Conservation (phyloP, 805 yeast genomes). For the Yueomyces sinensis region DNA sequence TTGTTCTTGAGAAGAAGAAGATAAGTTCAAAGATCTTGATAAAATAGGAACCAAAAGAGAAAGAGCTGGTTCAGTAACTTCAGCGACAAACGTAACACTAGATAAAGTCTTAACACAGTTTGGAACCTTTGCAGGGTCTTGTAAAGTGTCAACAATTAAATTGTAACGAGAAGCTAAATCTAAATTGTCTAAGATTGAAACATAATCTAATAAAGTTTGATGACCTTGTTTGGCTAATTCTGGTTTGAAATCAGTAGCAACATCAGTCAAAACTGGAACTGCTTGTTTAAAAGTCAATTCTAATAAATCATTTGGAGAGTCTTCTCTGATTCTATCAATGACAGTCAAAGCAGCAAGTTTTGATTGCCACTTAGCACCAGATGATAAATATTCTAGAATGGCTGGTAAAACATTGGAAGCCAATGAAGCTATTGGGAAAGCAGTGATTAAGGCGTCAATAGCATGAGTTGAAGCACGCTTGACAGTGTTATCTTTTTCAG, state of each 20-base stretch:
- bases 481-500: constrained; percentile 82
- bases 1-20: constrained; percentile 86
- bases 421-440: constrained; percentile 66
- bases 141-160: constrained; percentile 73
- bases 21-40: constrained; percentile 72
- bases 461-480: constrained; percentile 78
- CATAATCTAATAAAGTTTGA: constrained; percentile 54
- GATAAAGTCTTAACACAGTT: constrained; percentile 80
- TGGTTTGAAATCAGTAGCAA: constrained; percentile 92
- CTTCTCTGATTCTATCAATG: constrained; percentile 62
- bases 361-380: constrained; percentile 84
- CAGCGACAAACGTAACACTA: constrained; percentile 94
- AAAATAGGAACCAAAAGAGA: constrained; percentile 85
- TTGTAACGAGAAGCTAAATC: constrained; percentile 82
- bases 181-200: constrained; percentile 77
- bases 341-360: constrained; percentile 68
- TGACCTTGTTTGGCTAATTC: constrained; percentile 83
- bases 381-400: constrained; percentile 52
- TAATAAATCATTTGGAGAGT: constrained; percentile 72
- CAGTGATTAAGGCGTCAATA: constrained; percentile 51
- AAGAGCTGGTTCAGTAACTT: constrained; percentile 92
- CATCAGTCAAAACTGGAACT: constrained; percentile 76
- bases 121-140: constrained; percentile 80
- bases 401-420: constrained; percentile 56
- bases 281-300: constrained; percentile 68